A percentile compares a stretch with the other conserved stretches of the same genome.
phyloP scores from a whole-genome alignment of 345 rosid genomes.

The Boechera stricta region DNA sequence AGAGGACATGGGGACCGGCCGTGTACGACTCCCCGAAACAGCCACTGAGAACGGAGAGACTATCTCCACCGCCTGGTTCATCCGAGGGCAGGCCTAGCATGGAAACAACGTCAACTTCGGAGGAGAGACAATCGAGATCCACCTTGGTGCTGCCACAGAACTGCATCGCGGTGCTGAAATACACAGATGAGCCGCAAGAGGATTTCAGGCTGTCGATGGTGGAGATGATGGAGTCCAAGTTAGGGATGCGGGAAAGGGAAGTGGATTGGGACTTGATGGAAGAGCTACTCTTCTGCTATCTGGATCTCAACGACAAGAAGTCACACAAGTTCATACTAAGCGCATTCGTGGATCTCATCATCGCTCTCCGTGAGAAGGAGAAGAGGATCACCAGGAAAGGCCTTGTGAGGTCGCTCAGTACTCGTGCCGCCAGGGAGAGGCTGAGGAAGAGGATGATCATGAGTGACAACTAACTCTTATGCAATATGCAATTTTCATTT shows the following conservation, averaged over 20 bases:
- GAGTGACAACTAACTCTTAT: slow-evolving; percentile 14
- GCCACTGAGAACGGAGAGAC: slow-evolving; percentile 29
- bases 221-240: slow-evolving; percentile 69
- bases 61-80: slow-evolving; percentile 52
- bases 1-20: slow-evolving; percentile 41
- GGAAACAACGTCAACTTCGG: slow-evolving; percentile 32
- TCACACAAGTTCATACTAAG: slow-evolving; percentile 71
- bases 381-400: slow-evolving; percentile 41
- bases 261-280: slow-evolving; percentile 92
- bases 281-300: slow-evolving; percentile 73
- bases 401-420: slow-evolving; percentile 32
- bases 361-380: slow-evolving; percentile 43
- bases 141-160: slow-evolving; percentile 52
- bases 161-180: slow-evolving; percentile 62
- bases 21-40: slow-evolving; percentile 40
- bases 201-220: slow-evolving; percentile 82
- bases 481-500: neutral
- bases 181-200: slow-evolving; percentile 56
- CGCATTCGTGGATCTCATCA: slow-evolving; percentile 77
- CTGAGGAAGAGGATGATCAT: slow-evolving; percentile 31
- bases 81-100: slow-evolving; percentile 57
- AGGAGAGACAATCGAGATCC: slow-evolving; percentile 48
- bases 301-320: slow-evolving; percentile 73
- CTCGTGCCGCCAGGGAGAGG: slow-evolving; percentile 44
- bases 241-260: slow-evolving; percentile 37